Conservation (phyloP, 805 yeast species). For the Maudiozyma bulderi region DNA sequence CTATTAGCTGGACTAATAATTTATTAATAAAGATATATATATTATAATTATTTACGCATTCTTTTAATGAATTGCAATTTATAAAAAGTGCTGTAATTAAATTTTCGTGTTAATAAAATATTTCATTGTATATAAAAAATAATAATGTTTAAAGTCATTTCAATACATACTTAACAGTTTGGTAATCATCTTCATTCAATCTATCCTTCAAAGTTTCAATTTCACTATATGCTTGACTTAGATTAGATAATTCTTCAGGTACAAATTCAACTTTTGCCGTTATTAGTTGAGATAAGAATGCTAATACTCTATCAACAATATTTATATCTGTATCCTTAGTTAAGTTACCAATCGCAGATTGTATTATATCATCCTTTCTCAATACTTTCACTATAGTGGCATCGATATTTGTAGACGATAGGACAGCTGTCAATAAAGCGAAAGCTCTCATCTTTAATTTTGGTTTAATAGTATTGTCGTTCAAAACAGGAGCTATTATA, state of each 20-base stretch:
- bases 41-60: conserved; percentile 3
- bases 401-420: conserved; percentile 42
- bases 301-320: conserved; percentile 48
- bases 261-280: conserved; percentile 38
- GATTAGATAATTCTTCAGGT: conserved; percentile 32
- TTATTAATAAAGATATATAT: not conserved
- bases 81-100: conserved; percentile 25
- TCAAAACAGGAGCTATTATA: conserved; percentile 31
- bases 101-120: not conserved
- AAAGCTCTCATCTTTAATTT: conserved; percentile 45
- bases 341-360: conserved; percentile 20
- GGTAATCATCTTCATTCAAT: conserved; percentile 46
- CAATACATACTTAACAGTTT: conserved; percentile 39
- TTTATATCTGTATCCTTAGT: conserved; percentile 32
- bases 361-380: conserved; percentile 27
- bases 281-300: conserved; percentile 39
- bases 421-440: conserved; percentile 48
- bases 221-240: conserved; percentile 30
- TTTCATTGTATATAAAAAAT: not conserved
- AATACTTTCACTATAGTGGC: conserved; percentile 30
- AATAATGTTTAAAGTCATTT: conserved; percentile 1
- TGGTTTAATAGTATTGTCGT: conserved; percentile 16
- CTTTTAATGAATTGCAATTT: conserved; percentile 30
- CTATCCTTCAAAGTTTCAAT: conserved; percentile 38
- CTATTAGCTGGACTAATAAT: not conserved